Conservation (phyloP, 345 rosid genomes). For the Psidium friedrichsthalianum region DNA sequence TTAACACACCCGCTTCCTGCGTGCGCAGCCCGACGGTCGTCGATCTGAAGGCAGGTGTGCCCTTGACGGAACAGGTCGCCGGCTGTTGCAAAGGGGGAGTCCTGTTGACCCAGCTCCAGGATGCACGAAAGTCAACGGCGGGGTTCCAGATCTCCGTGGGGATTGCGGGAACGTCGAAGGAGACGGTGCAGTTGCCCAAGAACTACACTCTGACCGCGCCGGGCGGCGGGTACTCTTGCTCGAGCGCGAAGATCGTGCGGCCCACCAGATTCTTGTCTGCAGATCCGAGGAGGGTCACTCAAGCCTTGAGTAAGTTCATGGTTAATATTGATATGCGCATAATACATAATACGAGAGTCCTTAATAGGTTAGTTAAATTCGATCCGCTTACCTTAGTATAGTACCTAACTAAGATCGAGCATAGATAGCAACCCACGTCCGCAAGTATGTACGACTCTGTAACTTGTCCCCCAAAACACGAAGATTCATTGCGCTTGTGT, state of each 20-base stretch:
- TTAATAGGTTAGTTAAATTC: too few species aligned
- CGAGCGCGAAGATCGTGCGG: neutral
- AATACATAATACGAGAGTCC: too few species aligned
- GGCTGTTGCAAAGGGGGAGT: slow-evolving; percentile 32
- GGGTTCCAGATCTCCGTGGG: neutral
- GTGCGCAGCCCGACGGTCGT: slow-evolving; percentile 58
- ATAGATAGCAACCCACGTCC: too few species aligned
- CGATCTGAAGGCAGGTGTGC: slow-evolving; percentile 71
- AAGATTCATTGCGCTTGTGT: neutral
- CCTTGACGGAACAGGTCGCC: slow-evolving; percentile 44
- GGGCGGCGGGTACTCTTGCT: neutral
- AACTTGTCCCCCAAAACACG: too few species aligned
- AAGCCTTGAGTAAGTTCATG: neutral
- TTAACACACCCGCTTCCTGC: slow-evolving; percentile 71
- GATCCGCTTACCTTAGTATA: too few species aligned
- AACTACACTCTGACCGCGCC: neutral
- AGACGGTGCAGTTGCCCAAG: neutral
- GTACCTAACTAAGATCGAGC: neutral
- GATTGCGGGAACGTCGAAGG: neutral
- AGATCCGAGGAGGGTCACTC: neutral
- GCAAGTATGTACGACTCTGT: too few species aligned
- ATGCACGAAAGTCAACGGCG: neutral
- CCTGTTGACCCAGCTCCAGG: neutral
- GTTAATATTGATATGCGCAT: neutral
- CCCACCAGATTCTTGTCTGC: neutral